Evolutionary conservation across 2,329 filamentous ascomycete genomes (phyloP), one percentile per base, ranked within the genome.

Genomic region (Ophiostoma pallidulum): DNA sequence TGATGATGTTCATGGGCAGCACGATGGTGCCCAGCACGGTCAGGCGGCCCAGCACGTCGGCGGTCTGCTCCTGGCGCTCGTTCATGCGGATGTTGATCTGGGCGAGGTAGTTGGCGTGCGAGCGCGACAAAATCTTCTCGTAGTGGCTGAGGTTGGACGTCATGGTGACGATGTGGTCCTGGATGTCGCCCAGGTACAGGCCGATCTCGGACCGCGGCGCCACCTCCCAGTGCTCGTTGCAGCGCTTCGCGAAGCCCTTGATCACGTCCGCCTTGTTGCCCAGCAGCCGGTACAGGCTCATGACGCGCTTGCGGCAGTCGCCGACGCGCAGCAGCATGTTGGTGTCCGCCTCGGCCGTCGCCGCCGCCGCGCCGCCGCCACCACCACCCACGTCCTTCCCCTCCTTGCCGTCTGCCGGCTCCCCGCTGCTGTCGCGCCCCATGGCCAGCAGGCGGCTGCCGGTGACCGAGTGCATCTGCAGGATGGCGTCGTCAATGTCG

Each of bases 41-140:
- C 51, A 98, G 76, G 65, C 92, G 95, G 54, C 90, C 90, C 12
- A 98, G 77, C 1, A 96, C 89, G 62, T 98, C 91, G 35, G 89
- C 88, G 1, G 92, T 98, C 68, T 94, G 83, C 64, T 98, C 91
- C 63, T 94, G 87, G 40, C 92, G 83, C 70, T 97, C 91, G 65
- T 96, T 96, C 91, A 97, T 97, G 59, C 89, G 82, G 58, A 97
- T 95, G 66, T 96, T 97, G 69, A 98, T 96, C 64, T 98, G 92
- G 1, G 92, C 92, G n/a, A 98, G 84, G 63, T 98, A 98, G 63
- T 97, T 98, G 61, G 81, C 86, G 60, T 98, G 92, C 12, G 90
- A 90, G 49, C 92, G 80, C 41, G 87, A 87, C 24, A 98, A 75
- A 42, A 98, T 86, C 60, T 90, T 94, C 67, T 98, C 92, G 60